Evolutionary conservation across 2,329 filamentous ascomycete genomes (phyloP).

Genomic region (Pochonia chlamydosporia): DNA sequence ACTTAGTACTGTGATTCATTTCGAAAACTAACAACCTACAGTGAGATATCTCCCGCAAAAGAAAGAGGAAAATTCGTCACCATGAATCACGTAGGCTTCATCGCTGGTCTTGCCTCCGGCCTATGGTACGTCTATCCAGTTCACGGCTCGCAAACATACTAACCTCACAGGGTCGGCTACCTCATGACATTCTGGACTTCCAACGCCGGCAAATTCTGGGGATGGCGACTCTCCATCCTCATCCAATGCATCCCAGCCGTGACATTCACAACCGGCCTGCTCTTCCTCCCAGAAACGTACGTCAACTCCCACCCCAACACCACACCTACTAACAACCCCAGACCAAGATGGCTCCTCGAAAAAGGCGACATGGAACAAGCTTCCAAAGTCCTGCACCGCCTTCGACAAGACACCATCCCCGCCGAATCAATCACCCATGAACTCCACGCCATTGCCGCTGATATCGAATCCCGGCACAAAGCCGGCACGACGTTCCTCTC

Average conservation of each 20-base stretch:
- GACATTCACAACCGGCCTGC: slow-evolving; percentile 43
- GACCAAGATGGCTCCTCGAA: slow-evolving; percentile 54
- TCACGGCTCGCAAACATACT: neutral
- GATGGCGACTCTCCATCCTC: slow-evolving; percentile 48
- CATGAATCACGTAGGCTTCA: slow-evolving; percentile 54
- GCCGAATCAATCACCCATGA: slow-evolving; percentile 33
- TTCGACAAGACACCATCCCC: slow-evolving; percentile 39
- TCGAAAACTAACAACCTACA: slow-evolving; percentile 20
- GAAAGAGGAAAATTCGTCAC: slow-evolving; percentile 51
- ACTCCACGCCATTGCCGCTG: slow-evolving; percentile 39
- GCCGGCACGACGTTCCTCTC: slow-evolving; percentile 15
- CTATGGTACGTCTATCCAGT: slow-evolving; percentile 39
- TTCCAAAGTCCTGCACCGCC: slow-evolving; percentile 36
- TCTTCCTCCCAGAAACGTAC: slow-evolving; percentile 50
- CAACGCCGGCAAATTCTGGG: slow-evolving; percentile 35
- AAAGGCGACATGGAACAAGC: slow-evolving; percentile 38
- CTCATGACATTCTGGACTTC: slow-evolving; percentile 47
- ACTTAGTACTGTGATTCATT: no score
- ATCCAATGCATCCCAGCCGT: slow-evolving; percentile 45
- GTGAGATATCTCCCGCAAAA: slow-evolving; percentile 48
- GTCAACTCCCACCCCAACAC: slow-evolving; percentile 9
- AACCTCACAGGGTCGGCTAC: slow-evolving; percentile 45
- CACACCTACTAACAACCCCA: neutral
- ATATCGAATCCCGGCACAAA: slow-evolving; percentile 30
- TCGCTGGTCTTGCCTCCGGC: slow-evolving; percentile 45